phyloP scores from a whole-genome alignment of 2,329 filamentous ascomycete genomes.

The Diaporthe vexans region DNA sequence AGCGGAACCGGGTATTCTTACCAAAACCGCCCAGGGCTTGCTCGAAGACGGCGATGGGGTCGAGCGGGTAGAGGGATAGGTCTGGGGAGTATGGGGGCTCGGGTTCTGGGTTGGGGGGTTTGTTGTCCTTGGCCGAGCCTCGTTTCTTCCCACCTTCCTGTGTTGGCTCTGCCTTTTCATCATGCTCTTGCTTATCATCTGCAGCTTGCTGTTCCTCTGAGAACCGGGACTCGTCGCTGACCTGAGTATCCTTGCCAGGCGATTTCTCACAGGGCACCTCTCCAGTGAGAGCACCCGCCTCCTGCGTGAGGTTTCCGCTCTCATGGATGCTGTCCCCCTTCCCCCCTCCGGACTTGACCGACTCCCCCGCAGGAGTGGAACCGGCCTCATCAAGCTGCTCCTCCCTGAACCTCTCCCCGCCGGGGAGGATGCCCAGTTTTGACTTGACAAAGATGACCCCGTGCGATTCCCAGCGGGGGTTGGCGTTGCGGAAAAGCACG shows the following conservation, averaged over 20 bases:
- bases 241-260: neutral
- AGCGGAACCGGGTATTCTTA: neutral
- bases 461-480: constrained; percentile 7
- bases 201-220: neutral
- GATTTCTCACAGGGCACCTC: neutral
- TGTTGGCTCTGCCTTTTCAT: too few species aligned
- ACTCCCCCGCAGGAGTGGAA: too few species aligned
- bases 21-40: neutral
- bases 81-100: neutral
- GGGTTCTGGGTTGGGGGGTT: neutral
- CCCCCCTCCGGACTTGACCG: too few species aligned
- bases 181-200: neutral
- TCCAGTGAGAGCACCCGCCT: neutral
- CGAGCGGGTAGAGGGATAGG: neutral
- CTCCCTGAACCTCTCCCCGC: constrained; percentile 11
- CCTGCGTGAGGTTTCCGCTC: too few species aligned
- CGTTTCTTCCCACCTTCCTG: neutral
- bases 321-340: neutral
- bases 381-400: neutral
- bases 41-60: constrained; percentile 9
- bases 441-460: constrained; percentile 8
- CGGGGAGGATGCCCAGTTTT: neutral
- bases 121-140: neutral
- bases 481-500: neutral
- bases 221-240: neutral